These are phyloP conservation scores for Cudoniella acicularis DNA, from an alignment of 495 filamentous ascomycete species.

Conservation along the genomic window DNA sequence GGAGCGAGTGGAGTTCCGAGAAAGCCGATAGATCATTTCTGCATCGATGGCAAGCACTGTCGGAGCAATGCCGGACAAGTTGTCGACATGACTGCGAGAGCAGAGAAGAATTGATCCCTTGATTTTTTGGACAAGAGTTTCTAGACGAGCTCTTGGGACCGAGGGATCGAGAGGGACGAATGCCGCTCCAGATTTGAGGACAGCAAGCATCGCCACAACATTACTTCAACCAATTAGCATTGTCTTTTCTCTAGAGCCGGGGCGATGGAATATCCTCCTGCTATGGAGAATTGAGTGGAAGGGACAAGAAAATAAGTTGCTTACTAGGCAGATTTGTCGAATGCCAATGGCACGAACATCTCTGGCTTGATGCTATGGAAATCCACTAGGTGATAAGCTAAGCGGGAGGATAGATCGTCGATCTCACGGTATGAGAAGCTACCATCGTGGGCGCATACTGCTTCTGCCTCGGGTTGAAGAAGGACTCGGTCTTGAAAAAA, in stretches of 20 bases:
- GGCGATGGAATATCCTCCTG: no score
- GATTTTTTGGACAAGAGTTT: neutral
- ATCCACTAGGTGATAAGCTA: neutral
- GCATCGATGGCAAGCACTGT: neutral
- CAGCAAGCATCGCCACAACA: conserved; percentile 33
- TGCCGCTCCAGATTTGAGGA: conserved; percentile 33
- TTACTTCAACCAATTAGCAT: no score
- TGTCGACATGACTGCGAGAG: neutral
- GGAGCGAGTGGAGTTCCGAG: neutral
- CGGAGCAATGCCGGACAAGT: neutral
- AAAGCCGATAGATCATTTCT: neutral
- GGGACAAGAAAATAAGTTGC: no score
- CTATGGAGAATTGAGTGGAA: no score
- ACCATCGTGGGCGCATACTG: conserved; percentile 34
- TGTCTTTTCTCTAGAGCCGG: no score
- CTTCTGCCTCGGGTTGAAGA: conserved; percentile 6
- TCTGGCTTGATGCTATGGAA: neutral
- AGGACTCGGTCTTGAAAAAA: neutral
- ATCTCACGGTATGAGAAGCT: conserved; percentile 26
- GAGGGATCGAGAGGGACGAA: neutral
- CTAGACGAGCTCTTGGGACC: neutral
- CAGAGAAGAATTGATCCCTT: neutral
- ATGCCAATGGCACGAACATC: conserved; percentile 16
- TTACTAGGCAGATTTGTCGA: conserved; percentile 37
- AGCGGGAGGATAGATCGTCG: neutral